These are phyloP conservation scores for Beauveria sp. DNA, from an alignment of 2,329 filamentous ascomycete species.

Conservation along the genomic window DNA sequence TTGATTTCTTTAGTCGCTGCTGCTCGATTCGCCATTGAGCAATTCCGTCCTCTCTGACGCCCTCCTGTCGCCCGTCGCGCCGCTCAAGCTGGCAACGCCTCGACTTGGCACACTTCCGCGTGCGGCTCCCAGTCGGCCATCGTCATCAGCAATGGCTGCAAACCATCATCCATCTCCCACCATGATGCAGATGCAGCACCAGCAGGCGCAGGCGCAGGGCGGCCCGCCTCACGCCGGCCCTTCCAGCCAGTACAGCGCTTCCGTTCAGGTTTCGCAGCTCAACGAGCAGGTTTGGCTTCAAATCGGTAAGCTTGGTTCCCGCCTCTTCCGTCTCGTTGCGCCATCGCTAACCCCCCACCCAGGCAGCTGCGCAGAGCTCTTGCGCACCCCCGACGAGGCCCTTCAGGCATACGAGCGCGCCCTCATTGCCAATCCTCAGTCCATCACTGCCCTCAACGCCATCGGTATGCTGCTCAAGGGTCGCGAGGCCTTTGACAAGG, in stretches of 20 bases:
- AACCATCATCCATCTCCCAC: conserved; percentile 77
- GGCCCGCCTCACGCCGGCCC: conserved; percentile 45
- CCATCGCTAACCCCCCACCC: conserved; percentile 22
- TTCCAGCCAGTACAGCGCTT: conserved; percentile 52
- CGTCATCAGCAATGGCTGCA: conserved; percentile 45
- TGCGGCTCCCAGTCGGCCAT: conserved; percentile 12
- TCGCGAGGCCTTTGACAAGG: conserved; percentile 88
- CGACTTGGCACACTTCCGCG: conserved; percentile 13
- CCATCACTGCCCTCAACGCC: conserved; percentile 84
- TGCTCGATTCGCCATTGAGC: background rate
- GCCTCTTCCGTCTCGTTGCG: conserved; percentile 16
- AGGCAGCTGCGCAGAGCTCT: conserved; percentile 81
- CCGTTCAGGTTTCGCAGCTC: conserved; percentile 67
- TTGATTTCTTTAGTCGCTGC: background rate
- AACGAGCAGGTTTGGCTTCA: conserved; percentile 91
- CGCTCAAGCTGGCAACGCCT: conserved; percentile 3
- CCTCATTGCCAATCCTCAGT: conserved; percentile 78
- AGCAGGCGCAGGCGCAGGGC: conserved; percentile 51
- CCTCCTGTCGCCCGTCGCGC: background rate
- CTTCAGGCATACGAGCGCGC: conserved; percentile 88
- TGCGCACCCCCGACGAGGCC: conserved; percentile 83
- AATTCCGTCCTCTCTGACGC: background rate
- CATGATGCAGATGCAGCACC: conserved; percentile 61
- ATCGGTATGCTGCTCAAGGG: conserved; percentile 88
- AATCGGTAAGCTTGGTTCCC: conserved; percentile 55